These are phyloP conservation scores for Aaosphaeria arxii DNA, from an alignment of 2,329 filamentous ascomycete genomes.

Conservation along the genomic window DNA sequence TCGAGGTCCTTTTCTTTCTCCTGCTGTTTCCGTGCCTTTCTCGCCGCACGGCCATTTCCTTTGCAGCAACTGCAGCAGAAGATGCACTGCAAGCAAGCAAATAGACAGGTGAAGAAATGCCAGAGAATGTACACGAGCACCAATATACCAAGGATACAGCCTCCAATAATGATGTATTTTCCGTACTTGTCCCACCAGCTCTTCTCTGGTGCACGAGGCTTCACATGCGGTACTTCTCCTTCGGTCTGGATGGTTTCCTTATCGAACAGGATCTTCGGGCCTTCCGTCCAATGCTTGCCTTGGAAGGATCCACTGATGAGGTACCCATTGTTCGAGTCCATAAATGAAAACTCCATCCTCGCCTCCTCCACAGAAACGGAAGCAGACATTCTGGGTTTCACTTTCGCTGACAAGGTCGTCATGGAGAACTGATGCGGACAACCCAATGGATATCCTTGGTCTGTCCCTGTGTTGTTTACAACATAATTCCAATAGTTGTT, in stretches of 20 bases:
- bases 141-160: neutral
- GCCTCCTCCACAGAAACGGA: neutral
- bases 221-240: conserved; percentile 4
- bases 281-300: conserved; percentile 5
- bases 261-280: conserved; percentile 3
- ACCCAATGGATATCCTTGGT: neutral
- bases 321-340: neutral
- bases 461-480: conserved; percentile 6
- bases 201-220: conserved; percentile 1
- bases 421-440: neutral
- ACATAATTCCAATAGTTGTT: conserved; percentile 9
- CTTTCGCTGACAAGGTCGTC: neutral
- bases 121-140: conserved; percentile 1
- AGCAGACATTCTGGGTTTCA: neutral
- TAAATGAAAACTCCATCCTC: neutral
- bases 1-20: neutral
- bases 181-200: neutral
- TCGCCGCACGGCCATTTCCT: neutral
- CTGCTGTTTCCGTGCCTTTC: neutral
- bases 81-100: neutral
- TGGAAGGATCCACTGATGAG: conserved; percentile 2
- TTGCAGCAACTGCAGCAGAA: neutral
- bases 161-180: conserved; percentile 5
- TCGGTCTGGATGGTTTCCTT: conserved; percentile 5
- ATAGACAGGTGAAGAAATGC: neutral